These are phyloP conservation scores for Botrytis byssoidea DNA, from an alignment of 2,329 filamentous ascomycete species.

Conservation along the genomic window DNA sequence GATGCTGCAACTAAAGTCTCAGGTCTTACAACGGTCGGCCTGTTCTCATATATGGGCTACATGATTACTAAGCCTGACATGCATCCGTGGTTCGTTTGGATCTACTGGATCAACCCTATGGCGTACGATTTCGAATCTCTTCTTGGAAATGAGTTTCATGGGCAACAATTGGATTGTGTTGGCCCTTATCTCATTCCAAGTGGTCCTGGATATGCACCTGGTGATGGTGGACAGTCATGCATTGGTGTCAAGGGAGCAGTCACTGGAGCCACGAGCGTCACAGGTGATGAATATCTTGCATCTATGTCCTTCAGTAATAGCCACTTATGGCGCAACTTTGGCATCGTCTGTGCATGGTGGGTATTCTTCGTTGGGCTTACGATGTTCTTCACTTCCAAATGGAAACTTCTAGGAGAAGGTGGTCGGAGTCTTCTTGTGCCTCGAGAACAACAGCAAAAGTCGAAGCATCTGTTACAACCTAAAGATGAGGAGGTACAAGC, in stretches of 20 bases:
- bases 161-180: slow-evolving; percentile 39
- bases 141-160: slow-evolving; percentile 68
- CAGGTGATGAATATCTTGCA: slow-evolving; percentile 56
- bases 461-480: slow-evolving; percentile 22
- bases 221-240: background rate
- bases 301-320: slow-evolving; percentile 53
- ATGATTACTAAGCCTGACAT: slow-evolving; percentile 60
- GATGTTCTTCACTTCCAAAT: slow-evolving; percentile 54
- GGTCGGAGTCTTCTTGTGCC: slow-evolving; percentile 60
- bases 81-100: slow-evolving; percentile 61
- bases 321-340: slow-evolving; percentile 60
- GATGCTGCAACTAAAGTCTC: slow-evolving; percentile 57
- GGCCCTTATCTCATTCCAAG: background rate
- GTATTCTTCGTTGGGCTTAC: slow-evolving; percentile 57
- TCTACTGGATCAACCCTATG: slow-evolving; percentile 65
- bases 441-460: slow-evolving; percentile 49
- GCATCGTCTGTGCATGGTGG: slow-evolving; percentile 63
- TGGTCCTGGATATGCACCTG: background rate
- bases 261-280: slow-evolving; percentile 49
- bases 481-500: slow-evolving; percentile 50
- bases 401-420: slow-evolving; percentile 53
- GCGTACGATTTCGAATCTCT: slow-evolving; percentile 69
- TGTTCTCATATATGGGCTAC: slow-evolving; percentile 63
- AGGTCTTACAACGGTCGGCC: slow-evolving; percentile 49
- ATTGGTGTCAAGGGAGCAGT: background rate